Evolutionary conservation across 805 yeast species (phyloP), one percentile per base, ranked within the genome.

Genomic region (Sporopachydermia quercuum): DNA sequence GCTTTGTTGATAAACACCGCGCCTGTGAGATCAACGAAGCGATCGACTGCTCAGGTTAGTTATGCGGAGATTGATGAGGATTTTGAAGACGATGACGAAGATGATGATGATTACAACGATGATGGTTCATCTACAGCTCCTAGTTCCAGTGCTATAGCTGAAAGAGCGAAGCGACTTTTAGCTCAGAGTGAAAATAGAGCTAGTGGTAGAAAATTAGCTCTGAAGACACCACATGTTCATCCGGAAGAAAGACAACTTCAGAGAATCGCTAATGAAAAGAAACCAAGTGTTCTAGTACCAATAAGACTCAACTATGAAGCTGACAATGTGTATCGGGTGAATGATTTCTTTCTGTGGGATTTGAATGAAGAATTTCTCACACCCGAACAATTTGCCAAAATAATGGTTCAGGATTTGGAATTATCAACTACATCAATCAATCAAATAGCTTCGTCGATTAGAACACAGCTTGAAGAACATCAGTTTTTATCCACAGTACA

Each of bases 1-100:
- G 75, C 93, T 2, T 60, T 87, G 19, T 72, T 78, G 48, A 68
- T 79, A 30, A 71, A 84, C 2, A 79, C 85, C 1, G 77, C 80
- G 16, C 82, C 84, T 2, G 74, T 86, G 3, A 70, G 96, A 47
- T 70, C 78, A 19, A 77, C 85, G 23, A 85, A 84, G 55, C 66
- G 95, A 49, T 76, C 83, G 6, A 62, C 73, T 36, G 70, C 70
- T 33, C 78, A 76, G 38, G 74, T 83, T 39, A 83, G 81, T 54
- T 86, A 86, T 52, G 91, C 95, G 0, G 96, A 85, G 54, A 68
- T 74, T 43, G 94, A 83, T 45, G 74, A 71, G 38, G 76, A 76
- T 46, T 69, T 70, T 41, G 74, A 63, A 37, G 62, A 61, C 40
- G 72, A 67, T 43, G 72, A 68, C 42, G 73, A 67, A 19, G 74